Evolutionary conservation across 225 moss, liverwort and hornwort species (phyloP).

Genomic region (Bryum argenteum): DNA sequence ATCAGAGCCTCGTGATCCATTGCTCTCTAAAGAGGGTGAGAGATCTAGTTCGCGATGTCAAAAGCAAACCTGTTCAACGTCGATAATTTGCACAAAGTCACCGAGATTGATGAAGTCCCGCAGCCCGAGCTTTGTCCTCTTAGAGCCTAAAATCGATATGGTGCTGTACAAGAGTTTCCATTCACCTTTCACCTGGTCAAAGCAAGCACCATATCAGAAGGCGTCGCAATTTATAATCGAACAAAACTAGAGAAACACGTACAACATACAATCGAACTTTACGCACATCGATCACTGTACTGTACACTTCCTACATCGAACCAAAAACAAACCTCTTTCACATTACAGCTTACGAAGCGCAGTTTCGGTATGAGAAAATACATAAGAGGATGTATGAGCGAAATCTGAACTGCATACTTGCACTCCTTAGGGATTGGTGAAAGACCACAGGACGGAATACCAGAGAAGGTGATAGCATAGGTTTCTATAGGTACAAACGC

Average conservation of each 20-base stretch:
- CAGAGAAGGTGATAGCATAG: background rate
- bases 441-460: background rate
- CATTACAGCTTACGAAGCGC: background rate
- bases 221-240: background rate
- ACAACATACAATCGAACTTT: background rate
- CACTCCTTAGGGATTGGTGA: background rate
- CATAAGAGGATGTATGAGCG: background rate
- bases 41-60: background rate
- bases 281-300: background rate
- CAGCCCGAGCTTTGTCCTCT: conserved; percentile 86
- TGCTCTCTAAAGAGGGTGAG: background rate
- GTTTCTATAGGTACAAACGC: too few relatives aligned
- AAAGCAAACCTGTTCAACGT: conserved; percentile 69
- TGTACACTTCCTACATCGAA: background rate
- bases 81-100: conserved; percentile 82
- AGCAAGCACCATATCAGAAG: conserved; percentile 16
- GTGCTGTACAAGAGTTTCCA: conserved; percentile 94
- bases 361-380: too few relatives aligned
- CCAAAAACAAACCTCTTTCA: background rate
- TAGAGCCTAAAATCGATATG: conserved; percentile 78
- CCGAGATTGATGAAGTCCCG: conserved; percentile 78
- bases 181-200: conserved; percentile 72
- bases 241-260: background rate
- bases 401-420: background rate
- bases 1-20: background rate